Evolutionary conservation across 345 rosid genomes (phyloP).

Genomic region (Eucalyptus melliodora): DNA sequence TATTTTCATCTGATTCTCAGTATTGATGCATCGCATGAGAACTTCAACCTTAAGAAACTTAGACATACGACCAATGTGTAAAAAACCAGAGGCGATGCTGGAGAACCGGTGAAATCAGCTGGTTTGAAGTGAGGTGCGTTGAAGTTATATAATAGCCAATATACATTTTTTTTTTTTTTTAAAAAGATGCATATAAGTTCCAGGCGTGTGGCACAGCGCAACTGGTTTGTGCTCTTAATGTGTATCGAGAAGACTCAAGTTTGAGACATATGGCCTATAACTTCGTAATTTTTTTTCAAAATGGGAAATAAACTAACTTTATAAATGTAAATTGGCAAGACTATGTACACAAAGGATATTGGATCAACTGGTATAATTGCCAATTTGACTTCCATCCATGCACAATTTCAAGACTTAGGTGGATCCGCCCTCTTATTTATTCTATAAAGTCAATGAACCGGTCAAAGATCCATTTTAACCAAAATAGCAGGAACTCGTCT

Average conservation of each 20-base stretch:
- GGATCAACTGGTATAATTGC: neutral
- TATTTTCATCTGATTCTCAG: neutral
- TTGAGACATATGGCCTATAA: neutral
- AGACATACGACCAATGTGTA: neutral
- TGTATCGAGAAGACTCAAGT: neutral
- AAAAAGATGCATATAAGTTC: neutral
- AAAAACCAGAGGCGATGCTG: neutral
- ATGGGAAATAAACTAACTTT: neutral
- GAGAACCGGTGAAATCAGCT: neutral
- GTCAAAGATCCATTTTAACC: neutral
- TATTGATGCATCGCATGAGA: neutral
- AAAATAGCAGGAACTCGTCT: conserved; percentile 1
- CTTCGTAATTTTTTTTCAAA: neutral
- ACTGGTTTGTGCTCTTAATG: neutral
- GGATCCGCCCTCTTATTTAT: neutral
- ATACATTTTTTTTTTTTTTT: neutral
- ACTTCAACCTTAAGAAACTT: neutral
- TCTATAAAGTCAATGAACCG: neutral
- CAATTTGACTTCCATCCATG: neutral
- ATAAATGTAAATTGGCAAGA: neutral
- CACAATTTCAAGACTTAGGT: neutral
- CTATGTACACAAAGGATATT: neutral
- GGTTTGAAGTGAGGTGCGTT: neutral
- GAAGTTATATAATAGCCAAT: neutral
- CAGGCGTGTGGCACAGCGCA: neutral